Percentiles rank a stretch among this genome's conserved stretches.
Conservation (phyloP, 257 asterid genomes). For the Henckelia pumila region DNA sequence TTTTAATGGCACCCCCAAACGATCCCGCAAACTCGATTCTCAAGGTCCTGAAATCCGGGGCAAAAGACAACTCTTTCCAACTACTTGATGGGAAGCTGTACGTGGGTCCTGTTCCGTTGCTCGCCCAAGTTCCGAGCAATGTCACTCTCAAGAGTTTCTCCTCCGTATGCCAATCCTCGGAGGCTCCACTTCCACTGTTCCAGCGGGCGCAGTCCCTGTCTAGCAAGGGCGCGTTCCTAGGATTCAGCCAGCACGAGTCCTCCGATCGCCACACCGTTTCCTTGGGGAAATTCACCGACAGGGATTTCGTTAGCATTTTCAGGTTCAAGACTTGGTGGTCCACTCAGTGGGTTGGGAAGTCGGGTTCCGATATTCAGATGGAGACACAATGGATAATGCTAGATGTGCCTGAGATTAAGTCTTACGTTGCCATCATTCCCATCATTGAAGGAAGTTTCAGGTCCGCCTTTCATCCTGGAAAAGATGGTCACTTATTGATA, state of each 20-base stretch:
- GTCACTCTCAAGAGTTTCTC: conserved; percentile 55
- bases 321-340: conserved; percentile 91
- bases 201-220: conserved; percentile 46
- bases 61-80: conserved; percentile 29
- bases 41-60: conserved; percentile 23
- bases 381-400: conserved; percentile 49
- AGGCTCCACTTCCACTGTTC: conserved; percentile 46
- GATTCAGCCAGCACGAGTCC: conserved; percentile 40
- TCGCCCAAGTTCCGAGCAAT: conserved; percentile 50
- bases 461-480: conserved; percentile 40
- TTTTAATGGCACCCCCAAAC: conserved; percentile 51
- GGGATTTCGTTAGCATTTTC: conserved; percentile 78
- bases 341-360: conserved; percentile 68
- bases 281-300: conserved; percentile 48
- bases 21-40: conserved; percentile 32
- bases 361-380: conserved; percentile 74
- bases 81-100: conserved; percentile 41
- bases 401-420: conserved; percentile 28
- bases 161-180: conserved; percentile 37
- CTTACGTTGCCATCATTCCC: conserved; percentile 39
- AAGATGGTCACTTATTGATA: conserved; percentile 22
- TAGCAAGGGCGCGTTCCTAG: conserved; percentile 60
- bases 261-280: conserved; percentile 50
- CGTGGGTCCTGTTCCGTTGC: conserved; percentile 39
- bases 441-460: conserved; percentile 36